Percentiles rank a stretch among this genome's conserved stretches.
Evolutionary conservation across 805 yeast species (phyloP).

Genomic region (Starmerella lactis-condensi): DNA sequence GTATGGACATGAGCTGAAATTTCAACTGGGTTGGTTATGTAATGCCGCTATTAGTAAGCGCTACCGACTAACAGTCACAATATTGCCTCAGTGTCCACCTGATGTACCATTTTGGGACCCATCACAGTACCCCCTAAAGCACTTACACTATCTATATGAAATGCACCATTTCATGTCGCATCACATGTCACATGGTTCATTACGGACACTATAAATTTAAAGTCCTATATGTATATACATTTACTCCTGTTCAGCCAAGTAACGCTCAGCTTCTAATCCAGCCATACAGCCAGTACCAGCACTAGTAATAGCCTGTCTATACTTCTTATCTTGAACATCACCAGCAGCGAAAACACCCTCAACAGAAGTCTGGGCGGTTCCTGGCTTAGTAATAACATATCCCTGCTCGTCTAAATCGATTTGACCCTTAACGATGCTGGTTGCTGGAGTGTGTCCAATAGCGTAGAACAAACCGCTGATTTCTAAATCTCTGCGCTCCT

Average conservation of each 20-base stretch:
- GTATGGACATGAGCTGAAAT: no score
- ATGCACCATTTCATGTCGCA: no score
- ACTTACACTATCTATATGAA: no score
- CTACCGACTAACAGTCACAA: no score
- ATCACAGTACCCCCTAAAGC: no score
- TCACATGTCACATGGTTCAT: no score
- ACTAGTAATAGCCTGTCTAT: conserved; percentile 97
- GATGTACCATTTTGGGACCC: no score
- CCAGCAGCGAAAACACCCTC: conserved; percentile 96
- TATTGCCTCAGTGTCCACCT: no score
- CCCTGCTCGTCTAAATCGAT: conserved; percentile 73
- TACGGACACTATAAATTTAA: no score
- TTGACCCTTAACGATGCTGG: conserved; percentile 58
- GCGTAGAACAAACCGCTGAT: conserved; percentile 94
- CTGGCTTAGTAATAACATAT: conserved; percentile 77
- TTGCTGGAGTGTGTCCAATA: conserved; percentile 94
- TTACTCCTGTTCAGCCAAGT: conserved; percentile 37
- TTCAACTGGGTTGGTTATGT: no score
- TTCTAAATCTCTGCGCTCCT: conserved; percentile 45
- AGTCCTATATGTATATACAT: no score
- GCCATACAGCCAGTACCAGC: conserved; percentile 99
- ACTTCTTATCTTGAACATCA: conserved; percentile 91
- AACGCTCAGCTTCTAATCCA: conserved; percentile 84
- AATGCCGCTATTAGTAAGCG: no score
- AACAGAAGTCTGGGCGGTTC: conserved; percentile 67